Evolutionary conservation across 345 rosid genomes (phyloP), one percentile per base, ranked within the genome.

Genomic region (Eutrema yunnanense): DNA sequence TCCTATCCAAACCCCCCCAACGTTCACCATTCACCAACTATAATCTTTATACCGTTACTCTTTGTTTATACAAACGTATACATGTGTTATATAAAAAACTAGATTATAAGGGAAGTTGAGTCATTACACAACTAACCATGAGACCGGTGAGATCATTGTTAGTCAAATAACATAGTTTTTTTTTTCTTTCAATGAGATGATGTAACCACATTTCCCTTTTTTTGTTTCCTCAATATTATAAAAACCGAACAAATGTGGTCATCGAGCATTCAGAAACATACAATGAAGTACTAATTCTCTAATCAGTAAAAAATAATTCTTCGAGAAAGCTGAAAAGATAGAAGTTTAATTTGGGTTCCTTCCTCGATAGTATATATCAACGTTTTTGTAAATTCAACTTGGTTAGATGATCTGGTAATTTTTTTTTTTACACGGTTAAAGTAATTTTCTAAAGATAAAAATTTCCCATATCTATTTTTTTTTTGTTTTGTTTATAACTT

Each of bases 21-120:
- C 72, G 50, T 36, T 64, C 71, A 65, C 71, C 71, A 64, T 22
- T 22, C 26, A 65, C 71, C 55, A 63, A 73, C 65, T 22, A 22
- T 22, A 22, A 22, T 22, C 48, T 46, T 9, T 53, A 36, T 38
- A 60, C n/a, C 52, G 42, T 60, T 40, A 71, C 52, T 42, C 55
- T 56, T 67, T 67, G 19, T 68, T 57, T 46, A n/a, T 34, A 10
- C 49, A n/a, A 44, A 44, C 29, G 1, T 36, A 36, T 2, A 36
- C 44, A 64, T 16, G 27, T 43, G 51, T 30, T 16, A 9, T 9
- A 11, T 0, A 32, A 2, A 32, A 8, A n/a, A 29, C 12, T 13
- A 6, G 3, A 9, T 19, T 8, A 22, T 22, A 14, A 14, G 22
- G 4, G 9, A 46, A 6, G 0, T 2, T 46, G 9, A 14, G 22